A percentile compares a stretch with the other conserved stretches of the same genome.
Conservation (phyloP, 306 rosid genomes). For the Dalbergia oliveri region DNA sequence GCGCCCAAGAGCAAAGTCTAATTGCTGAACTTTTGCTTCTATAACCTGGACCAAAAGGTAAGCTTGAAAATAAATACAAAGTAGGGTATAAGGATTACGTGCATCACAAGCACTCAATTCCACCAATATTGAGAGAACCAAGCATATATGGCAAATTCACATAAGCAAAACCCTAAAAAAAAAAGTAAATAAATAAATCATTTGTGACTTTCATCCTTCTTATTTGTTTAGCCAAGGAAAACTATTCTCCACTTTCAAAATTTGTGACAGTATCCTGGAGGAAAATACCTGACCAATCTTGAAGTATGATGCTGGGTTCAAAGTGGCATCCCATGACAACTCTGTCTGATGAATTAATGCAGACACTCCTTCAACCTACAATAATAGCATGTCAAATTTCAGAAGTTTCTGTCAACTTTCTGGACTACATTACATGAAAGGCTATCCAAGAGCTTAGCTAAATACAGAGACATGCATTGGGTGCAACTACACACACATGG, state of each 20-base stretch:
- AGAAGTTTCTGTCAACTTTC: conserved; percentile 36
- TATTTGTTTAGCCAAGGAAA: conserved; percentile 12
- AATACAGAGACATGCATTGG: conserved; percentile 11
- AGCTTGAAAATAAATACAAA: conserved; percentile 41
- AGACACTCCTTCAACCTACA: conserved; percentile 86
- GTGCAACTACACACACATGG: neutral
- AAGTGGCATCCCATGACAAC: conserved; percentile 92
- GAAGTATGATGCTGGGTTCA: conserved; percentile 75
- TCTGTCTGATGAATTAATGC: conserved; percentile 94
- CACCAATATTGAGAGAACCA: conserved; percentile 1
- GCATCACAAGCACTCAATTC: conserved; percentile 8
- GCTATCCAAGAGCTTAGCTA: conserved; percentile 18
- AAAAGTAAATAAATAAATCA: conserved; percentile 20
- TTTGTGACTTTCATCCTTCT: conserved; percentile 16
- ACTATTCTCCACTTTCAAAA: conserved; percentile 8
- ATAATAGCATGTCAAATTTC: conserved; percentile 32
- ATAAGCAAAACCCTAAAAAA: conserved; percentile 27
- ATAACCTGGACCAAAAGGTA: conserved; percentile 64
- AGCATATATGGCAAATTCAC: conserved; percentile 21
- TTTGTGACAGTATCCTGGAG: conserved; percentile 22
- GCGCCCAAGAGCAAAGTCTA: conserved; percentile 80
- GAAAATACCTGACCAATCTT: conserved; percentile 93
- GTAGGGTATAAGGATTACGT: neutral
- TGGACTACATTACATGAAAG: conserved; percentile 34
- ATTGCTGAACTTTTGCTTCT: conserved; percentile 91